A percentile compares a stretch with the other conserved stretches of the same genome.
phyloP scores from a whole-genome alignment of 495 filamentous ascomycete genomes.

The Lindgomyces ingoldianus region DNA sequence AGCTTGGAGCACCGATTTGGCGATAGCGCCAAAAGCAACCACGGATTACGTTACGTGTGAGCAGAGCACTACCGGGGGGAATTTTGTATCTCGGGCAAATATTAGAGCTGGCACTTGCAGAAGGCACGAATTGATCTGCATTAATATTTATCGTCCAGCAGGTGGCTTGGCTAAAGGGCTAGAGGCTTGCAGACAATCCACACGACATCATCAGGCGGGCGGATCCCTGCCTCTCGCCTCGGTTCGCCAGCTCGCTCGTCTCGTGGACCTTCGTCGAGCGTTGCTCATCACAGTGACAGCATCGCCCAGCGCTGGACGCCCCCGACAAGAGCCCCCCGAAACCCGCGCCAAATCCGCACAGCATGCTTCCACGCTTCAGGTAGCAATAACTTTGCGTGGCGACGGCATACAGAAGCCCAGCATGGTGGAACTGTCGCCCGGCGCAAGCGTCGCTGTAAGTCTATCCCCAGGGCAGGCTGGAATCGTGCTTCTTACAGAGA shows the following conservation, averaged over 20 bases:
- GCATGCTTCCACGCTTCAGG: slow-evolving; percentile 29
- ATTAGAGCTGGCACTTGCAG: no score
- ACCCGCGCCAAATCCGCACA: slow-evolving; percentile 11
- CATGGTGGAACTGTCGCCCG: slow-evolving; percentile 80
- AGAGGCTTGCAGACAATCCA: no score
- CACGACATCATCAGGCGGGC: slow-evolving; percentile 36
- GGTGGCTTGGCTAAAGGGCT: no score
- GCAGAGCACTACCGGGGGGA: no score
- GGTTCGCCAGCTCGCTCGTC: slow-evolving; percentile 18
- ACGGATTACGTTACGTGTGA: neutral
- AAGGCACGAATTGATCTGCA: no score
- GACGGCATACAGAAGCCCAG: slow-evolving; percentile 59
- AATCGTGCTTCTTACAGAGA: neutral
- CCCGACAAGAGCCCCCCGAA: neutral
- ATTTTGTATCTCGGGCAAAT: no score
- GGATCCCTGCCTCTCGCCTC: slow-evolving; percentile 33
- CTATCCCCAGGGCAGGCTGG: neutral
- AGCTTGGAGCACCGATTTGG: slow-evolving; percentile 14
- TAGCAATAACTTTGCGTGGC: slow-evolving; percentile 12
- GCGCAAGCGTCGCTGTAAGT: slow-evolving; percentile 82
- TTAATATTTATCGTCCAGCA: no score
- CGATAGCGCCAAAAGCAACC: slow-evolving; percentile 18
- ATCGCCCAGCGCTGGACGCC: slow-evolving; percentile 19
- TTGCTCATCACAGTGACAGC: neutral
- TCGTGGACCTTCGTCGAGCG: neutral